phyloP scores from a whole-genome alignment of 805 yeast species.

The Alloascoidea africana region DNA sequence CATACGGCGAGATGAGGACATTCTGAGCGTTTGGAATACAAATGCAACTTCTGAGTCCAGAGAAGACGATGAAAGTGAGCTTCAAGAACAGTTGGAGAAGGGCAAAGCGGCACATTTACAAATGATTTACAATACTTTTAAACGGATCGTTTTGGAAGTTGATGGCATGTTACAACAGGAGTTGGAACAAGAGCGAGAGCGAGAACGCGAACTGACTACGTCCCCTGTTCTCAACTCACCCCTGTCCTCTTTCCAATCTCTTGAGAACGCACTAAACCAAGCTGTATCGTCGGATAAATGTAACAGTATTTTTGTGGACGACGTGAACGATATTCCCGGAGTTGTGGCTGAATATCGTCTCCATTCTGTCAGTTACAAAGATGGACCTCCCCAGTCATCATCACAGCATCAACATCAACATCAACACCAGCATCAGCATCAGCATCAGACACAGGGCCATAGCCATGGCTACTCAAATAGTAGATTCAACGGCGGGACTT shows the following conservation, averaged over 20 bases:
- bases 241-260: background rate
- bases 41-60: slow-evolving; percentile 14
- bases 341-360: background rate
- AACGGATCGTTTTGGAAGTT: too few species aligned
- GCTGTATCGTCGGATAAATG: background rate
- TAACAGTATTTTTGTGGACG: background rate
- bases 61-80: background rate
- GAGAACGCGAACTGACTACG: background rate
- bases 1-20: slow-evolving; percentile 42
- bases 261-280: too few species aligned
- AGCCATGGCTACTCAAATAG: background rate
- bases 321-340: background rate
- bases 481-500: background rate
- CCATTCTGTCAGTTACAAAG: slow-evolving; percentile 1
- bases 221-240: slow-evolving; percentile 1
- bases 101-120: too few species aligned
- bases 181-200: background rate
- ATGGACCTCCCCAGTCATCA: too few species aligned
- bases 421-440: too few species aligned
- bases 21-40: slow-evolving; percentile 48
- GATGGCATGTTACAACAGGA: background rate
- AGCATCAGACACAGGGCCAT: background rate
- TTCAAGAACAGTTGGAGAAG: background rate
- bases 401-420: too few species aligned
- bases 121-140: background rate